Percentiles rank a stretch among this genome's conserved stretches.
Conservation (phyloP, 495 filamentous ascomycete species). For the Aspergillus cristatus region DNA sequence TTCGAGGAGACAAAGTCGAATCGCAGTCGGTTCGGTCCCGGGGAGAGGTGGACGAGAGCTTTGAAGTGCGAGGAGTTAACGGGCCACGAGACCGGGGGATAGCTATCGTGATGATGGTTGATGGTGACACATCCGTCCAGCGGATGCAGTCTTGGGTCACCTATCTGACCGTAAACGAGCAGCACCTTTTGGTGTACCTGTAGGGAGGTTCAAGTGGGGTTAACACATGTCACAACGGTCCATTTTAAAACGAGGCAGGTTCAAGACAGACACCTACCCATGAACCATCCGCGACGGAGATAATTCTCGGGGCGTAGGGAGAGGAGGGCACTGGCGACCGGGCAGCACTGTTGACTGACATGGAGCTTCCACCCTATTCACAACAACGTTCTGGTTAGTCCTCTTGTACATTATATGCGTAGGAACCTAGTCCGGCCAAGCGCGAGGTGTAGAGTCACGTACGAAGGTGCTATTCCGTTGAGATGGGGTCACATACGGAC, state of each 20-base stretch:
- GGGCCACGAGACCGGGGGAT: slow-evolving; percentile 73
- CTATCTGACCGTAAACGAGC: slow-evolving; percentile 68
- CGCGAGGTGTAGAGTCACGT: slow-evolving; percentile 11
- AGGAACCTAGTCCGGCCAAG: background rate
- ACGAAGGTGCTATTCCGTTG: slow-evolving; percentile 44
- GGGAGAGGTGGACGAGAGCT: slow-evolving; percentile 73
- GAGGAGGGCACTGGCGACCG: slow-evolving; percentile 52
- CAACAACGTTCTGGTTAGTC: background rate
- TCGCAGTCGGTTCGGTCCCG: slow-evolving; percentile 75
- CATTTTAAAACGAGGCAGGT: background rate
- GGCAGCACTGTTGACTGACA: slow-evolving; percentile 44
- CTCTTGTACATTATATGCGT: background rate
- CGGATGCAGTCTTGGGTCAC: slow-evolving; percentile 57
- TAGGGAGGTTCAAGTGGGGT: background rate
- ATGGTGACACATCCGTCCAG: slow-evolving; percentile 75
- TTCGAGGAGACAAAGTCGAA: slow-evolving; percentile 83
- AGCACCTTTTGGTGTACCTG: slow-evolving; percentile 88
- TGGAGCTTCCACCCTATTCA: slow-evolving; percentile 25
- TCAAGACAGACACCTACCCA: slow-evolving; percentile 50
- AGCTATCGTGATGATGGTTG: slow-evolving; percentile 72
- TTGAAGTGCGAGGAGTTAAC: slow-evolving; percentile 85
- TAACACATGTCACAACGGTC: slow-evolving; percentile 1
- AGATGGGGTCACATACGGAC: slow-evolving; percentile 31
- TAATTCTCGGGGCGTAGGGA: slow-evolving; percentile 66
- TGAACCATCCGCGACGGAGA: slow-evolving; percentile 67